Evolutionary conservation across 129 eudicot species (phyloP), one percentile per base, ranked within the genome.

Genomic region (Arctium minus): DNA sequence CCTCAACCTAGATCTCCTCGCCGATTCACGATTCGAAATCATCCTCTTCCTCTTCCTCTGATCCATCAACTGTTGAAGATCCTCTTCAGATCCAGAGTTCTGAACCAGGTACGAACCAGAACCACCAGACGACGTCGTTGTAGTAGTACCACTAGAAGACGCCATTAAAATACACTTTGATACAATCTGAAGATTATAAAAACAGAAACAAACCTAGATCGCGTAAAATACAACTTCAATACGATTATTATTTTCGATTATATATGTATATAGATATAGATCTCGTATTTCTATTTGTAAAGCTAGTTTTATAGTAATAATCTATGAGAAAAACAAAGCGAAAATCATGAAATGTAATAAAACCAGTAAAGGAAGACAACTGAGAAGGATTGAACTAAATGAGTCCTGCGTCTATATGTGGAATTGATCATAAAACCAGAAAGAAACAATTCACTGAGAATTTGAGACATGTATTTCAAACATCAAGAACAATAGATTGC

Each of bases 361-460:
- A 95, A 91, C 98, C 98, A 95, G 93, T 95, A 91, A 79, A 95
- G 98, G 82, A 95, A 95, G 53, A 94, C 98, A 85, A 94, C 98
- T n/a, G 98, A 94, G 83, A 94, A 94, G 15, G 98, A 94, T 90
- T 92, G 97, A 92, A 94, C 98, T 75, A 95, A 79, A 83, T 95
- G 98, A 71, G 97, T 95, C 90, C 97, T 86, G 72, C 97, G 94
- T 91, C 92, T 89, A 70, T 95, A 92, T 72, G 96, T 93, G 83
- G 98, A 94, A 94, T 92, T 95, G 85, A 95, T 95, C 94, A 95
- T 95, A 91, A 88, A 92, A 88, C 97, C 98, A 22, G 91, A 92
- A 81, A 91, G 86, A 73, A 87, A 91, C 80, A 95, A 86, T 83
- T 95, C 97, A 92, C 91, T 91, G 84, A 95, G 94, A 84, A 92